These are phyloP conservation scores for Xerocomus brunneocitrinus DNA, from an alignment of 768 basidiomycete species.

Conservation along the genomic window DNA sequence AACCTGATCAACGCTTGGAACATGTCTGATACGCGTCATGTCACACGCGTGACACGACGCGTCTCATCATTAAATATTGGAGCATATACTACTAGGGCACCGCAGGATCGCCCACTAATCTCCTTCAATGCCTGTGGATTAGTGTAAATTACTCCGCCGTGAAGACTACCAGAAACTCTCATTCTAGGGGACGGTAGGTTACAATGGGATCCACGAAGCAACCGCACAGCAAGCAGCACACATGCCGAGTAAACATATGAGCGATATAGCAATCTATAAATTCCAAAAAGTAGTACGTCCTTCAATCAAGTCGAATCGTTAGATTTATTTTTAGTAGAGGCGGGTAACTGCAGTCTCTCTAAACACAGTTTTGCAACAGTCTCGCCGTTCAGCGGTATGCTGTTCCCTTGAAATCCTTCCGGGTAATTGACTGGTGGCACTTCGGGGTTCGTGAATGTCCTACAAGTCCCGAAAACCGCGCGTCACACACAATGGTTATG, in stretches of 20 bases:
- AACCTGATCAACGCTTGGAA: background rate
- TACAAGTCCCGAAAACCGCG: conserved; percentile 19
- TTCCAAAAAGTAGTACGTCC: too few relatives aligned
- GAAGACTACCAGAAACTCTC: too few relatives aligned
- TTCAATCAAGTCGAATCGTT: too few relatives aligned
- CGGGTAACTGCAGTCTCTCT: conserved; percentile 40
- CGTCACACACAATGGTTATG: background rate
- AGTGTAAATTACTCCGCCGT: too few relatives aligned
- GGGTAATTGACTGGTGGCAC: conserved; percentile 69
- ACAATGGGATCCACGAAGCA: background rate
- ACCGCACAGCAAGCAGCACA: background rate
- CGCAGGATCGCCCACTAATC: too few relatives aligned
- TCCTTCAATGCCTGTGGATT: too few relatives aligned
- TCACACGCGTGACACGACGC: conserved; percentile 23
- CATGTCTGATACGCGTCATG: conserved; percentile 4
- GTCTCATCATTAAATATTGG: background rate
- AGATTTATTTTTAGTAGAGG: background rate
- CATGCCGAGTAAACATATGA: background rate
- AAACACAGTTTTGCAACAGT: conserved; percentile 58
- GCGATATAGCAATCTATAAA: background rate
- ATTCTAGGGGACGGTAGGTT: too few relatives aligned
- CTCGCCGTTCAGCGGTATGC: conserved; percentile 76
- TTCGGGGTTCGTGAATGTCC: conserved; percentile 71
- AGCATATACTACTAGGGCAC: too few relatives aligned
- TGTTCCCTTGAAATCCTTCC: conserved; percentile 85